Percentiles rank a stretch among this genome's conserved stretches.
Evolutionary conservation across 2,329 filamentous ascomycete genomes (phyloP).

Genomic region (Penicillium sp.): DNA sequence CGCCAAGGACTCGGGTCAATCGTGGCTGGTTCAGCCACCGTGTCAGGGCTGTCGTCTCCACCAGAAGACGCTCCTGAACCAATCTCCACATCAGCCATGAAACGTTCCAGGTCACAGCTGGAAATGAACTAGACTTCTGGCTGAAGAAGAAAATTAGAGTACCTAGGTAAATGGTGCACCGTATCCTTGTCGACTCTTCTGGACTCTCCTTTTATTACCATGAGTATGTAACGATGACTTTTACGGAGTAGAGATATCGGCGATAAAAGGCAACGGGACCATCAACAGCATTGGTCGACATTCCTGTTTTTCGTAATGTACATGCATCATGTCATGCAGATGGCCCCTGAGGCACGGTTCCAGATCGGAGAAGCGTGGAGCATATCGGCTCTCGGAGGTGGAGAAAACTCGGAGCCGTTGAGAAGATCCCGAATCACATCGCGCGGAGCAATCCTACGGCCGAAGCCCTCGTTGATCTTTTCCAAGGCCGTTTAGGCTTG

Average conservation of each 20-base stretch:
- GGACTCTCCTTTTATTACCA: not conserved
- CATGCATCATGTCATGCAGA: not conserved
- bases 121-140: constrained; percentile 13
- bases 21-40: constrained; percentile 16
- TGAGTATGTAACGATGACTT: not conserved
- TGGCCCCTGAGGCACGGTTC: not conserved
- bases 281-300: not conserved
- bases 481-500: constrained; percentile 1
- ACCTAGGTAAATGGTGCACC: not conserved
- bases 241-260: not conserved
- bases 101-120: constrained; percentile 21
- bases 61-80: constrained; percentile 12
- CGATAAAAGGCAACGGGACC: not conserved
- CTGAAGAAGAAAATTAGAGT: not conserved
- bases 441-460: constrained; percentile 12
- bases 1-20: constrained; percentile 6
- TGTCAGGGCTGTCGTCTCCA: constrained; percentile 5
- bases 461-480: constrained; percentile 17
- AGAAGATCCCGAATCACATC: constrained; percentile 19
- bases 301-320: not conserved
- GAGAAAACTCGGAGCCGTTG: constrained; percentile 26
- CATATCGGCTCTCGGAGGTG: constrained; percentile 12
- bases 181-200: not conserved
- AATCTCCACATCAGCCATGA: constrained; percentile 26
- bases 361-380: not conserved